These are phyloP conservation scores for Ceratobasidium theobromae DNA, from an alignment of 1,284 basidiomycete species.

Conservation along the genomic window DNA sequence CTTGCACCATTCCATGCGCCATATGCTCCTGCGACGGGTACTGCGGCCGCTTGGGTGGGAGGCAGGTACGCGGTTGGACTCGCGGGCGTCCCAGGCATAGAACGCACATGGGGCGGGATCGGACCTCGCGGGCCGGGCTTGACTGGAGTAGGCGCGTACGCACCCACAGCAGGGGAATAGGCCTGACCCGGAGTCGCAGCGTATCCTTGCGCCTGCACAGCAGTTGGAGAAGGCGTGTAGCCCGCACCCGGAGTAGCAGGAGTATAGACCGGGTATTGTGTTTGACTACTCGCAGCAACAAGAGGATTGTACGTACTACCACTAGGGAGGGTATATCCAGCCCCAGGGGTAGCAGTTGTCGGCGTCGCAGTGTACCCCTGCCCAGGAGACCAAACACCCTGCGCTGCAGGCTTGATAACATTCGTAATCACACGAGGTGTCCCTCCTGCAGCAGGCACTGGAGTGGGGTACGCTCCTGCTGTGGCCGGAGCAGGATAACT, in stretches of 20 bases:
- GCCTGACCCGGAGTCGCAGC: background rate
- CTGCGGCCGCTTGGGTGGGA: background rate
- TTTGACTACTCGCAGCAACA: background rate
- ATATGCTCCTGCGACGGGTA: background rate
- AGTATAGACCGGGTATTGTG: background rate
- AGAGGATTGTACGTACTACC: background rate
- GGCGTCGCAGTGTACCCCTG: conserved; percentile 14
- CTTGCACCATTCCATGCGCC: conserved; percentile 9
- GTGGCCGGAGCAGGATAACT: background rate
- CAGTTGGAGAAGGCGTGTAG: background rate
- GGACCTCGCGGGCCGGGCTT: background rate
- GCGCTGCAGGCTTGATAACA: conserved; percentile 2
- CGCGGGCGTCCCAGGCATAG: conserved; percentile 8
- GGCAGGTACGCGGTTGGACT: conserved; percentile 1
- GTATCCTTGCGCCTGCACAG: too few relatives aligned
- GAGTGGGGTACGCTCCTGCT: background rate
- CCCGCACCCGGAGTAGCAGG: background rate
- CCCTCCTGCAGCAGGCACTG: background rate
- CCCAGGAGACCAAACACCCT: conserved; percentile 26
- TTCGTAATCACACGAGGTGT: conserved; percentile 26
- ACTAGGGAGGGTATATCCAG: background rate
- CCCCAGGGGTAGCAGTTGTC: background rate
- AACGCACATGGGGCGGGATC: conserved; percentile 11
- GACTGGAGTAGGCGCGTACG: conserved; percentile 1
- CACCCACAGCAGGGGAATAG: background rate